Base-by-base conservation (phyloP, 805 yeast genomes). In the Wickerhamomyces pijperi region DNA sequence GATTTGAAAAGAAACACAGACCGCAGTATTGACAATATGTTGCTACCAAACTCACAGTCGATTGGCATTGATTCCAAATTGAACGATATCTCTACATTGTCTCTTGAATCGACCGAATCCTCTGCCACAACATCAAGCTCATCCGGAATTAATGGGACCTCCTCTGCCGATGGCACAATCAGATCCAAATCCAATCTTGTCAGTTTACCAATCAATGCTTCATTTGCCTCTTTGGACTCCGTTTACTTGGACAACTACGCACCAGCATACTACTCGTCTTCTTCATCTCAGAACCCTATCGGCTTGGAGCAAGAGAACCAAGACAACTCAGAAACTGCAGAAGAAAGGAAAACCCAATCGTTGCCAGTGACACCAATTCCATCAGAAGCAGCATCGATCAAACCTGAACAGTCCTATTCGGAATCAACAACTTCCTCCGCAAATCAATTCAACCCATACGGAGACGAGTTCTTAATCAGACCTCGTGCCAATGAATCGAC, bases 171-270 rank as follows among this genome's bases (percentile, higher is more conserved):
- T n/a, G n/a, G n/a, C n/a, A n/a, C n/a, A n/a, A n/a, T n/a, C n/a
- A n/a, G 32, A 28, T 28, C 32, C 6, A 28, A 13, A 28, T 28
- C 16, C 7, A 13, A 13, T 8, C 14, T 5, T 8, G 16, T 13
- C n/a, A 13, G 16, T 5, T 55, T 81, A 32, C 85, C 85, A 0
- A 63, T 78, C 14, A 78, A 75, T 44, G 83, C 82, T 33, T 79
- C 87, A 44, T 81, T 80, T 64, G 90, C 90, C 1, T 81, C 88
- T 0, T 60, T 82, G 51, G 87, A 79, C 50, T 76, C 87, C 53
- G 69, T 73, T 42, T 77, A 78, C 51, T 70, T 75, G 46, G 81
- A 75, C 38, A 72, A 67, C 42, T 65, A 68, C 43, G 67, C 51
- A 2, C 39, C 49, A 9, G 36, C 45, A 11, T 50, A 47, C 38